Evolutionary conservation across 352 stramenopile species (phyloP).

Genomic region (Phytophthora colocasiae): DNA sequence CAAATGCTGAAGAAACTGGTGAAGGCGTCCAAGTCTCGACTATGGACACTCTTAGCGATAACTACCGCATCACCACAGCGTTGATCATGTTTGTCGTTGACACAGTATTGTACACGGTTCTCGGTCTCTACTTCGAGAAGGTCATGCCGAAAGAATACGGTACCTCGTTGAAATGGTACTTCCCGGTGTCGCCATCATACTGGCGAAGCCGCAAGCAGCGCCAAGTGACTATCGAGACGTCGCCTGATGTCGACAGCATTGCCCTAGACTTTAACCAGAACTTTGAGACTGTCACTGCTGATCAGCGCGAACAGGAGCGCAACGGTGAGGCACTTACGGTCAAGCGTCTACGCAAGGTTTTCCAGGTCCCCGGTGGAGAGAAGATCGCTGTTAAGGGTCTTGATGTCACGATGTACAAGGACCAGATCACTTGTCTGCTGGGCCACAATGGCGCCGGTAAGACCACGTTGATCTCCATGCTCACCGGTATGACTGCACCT

Average conservation of each 20-base stretch:
- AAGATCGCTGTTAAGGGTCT: constrained; percentile 87
- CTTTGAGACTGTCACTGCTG: constrained; percentile 45
- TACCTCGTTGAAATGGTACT: constrained; percentile 91
- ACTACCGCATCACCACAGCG: constrained; percentile 57
- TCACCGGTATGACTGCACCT: constrained; percentile 85
- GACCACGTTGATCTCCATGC: constrained; percentile 91
- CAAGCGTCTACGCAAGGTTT: constrained; percentile 65
- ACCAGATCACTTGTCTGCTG: constrained; percentile 92
- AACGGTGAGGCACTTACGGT: constrained; percentile 51
- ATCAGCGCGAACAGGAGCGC: constrained; percentile 48
- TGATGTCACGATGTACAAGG: constrained; percentile 89
- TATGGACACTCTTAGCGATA: constrained; percentile 38
- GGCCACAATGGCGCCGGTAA: constrained; percentile 94
- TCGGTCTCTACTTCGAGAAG: constrained; percentile 91
- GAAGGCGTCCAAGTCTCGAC: constrained; percentile 59
- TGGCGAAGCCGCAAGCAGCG: constrained; percentile 23
- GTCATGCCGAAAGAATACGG: constrained; percentile 93
- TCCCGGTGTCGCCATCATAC: constrained; percentile 70
- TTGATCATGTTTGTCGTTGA: constrained; percentile 87
- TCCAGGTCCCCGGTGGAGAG: constrained; percentile 72
- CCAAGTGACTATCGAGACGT: not conserved
- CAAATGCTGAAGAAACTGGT: constrained; percentile 50
- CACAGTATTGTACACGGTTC: constrained; percentile 84
- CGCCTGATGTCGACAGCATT: constrained; percentile 26
- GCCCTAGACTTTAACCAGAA: constrained; percentile 41